Base-by-base conservation (phyloP, 305 asterid species). In the Rubia occidens region DNA sequence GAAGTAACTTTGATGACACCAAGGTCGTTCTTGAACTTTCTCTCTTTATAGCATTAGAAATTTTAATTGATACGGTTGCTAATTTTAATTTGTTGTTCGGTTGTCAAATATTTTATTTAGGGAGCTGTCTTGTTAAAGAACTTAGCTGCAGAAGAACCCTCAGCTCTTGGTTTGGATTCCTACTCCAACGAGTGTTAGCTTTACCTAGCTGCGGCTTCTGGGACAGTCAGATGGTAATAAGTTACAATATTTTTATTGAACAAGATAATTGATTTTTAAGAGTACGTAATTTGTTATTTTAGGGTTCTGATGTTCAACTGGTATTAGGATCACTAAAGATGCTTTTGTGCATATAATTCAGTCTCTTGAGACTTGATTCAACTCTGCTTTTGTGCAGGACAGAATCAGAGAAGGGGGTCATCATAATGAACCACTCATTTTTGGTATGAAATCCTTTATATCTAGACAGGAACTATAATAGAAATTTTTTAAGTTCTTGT, bases 171-270 rank as follows among this genome's bases (percentile, higher is more conserved):
- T 69, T 76, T 93, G 84, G 97, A 89, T 83, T 83, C 89, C 51
- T 87, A 86, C 79, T 84, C 86, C 86, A 93, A 93, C 84, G 97
- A 93, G 76, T 93, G 87, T 78, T 93, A 93, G 82, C 94, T 93
- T 68, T 88, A 97, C 85, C 85, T 93, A 88, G 98, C 95, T 70
- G 97, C 97, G 21, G 97, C 97, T 59, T 88, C 97, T 73, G 98
- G 97, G 66, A 90, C 90, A 64, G 83, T 93, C 82, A 93, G 90
- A 84, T 90, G 98, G 98, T 93, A 90, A 60, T 78, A 74, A 70
- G 72, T 71, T 74, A 68, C 55, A 73, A 63, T 72, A 65, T 59
- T 70, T 70, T 74, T 74, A 77, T 64, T 58, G 53, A 64, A 35
- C 26, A 5, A 72, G 51, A 47, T 0, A 5, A 8, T 4, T 26